Evolutionary conservation across 75 land plant genomes (phyloP).

Genomic region (Pinus albicaulis): DNA sequence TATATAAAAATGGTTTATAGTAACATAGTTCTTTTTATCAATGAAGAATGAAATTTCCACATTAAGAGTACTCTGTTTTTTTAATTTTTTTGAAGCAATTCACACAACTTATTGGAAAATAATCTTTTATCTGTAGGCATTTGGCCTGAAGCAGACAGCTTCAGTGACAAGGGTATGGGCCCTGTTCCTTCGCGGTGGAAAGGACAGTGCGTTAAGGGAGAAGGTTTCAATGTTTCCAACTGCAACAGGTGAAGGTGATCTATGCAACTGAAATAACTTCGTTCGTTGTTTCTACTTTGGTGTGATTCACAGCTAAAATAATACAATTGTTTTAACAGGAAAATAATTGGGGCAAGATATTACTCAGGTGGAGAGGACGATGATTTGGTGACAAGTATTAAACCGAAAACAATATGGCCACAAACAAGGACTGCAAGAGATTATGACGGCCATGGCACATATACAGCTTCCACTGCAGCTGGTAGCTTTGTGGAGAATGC

Average conservation of each 20-base stretch:
- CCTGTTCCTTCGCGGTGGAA: conserved; percentile 62
- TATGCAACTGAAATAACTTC: no score
- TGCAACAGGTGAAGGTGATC: no score
- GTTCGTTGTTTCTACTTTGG: no score
- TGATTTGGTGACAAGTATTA: not conserved
- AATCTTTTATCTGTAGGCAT: no score
- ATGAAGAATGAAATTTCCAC: no score
- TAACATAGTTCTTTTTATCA: no score
- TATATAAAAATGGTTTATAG: no score
- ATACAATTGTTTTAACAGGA: conserved; percentile 24
- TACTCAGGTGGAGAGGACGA: conserved; percentile 10
- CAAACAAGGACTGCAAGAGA: conserved; percentile 57
- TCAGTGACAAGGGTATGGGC: conserved; percentile 45
- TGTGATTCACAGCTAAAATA: not conserved
- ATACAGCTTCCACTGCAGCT: conserved; percentile 73
- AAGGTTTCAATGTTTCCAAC: conserved; percentile 47
- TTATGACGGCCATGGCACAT: conserved; percentile 66
- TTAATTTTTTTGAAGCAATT: no score
- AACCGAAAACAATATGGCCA: not conserved
- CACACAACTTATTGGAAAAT: no score
- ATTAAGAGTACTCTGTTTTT: no score
- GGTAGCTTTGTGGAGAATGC: conserved; percentile 45
- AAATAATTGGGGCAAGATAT: conserved; percentile 72
- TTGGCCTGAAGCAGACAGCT: conserved; percentile 78
- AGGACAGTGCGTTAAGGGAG: conserved; percentile 66